Conservation (phyloP, 2,329 filamentous ascomycete species). For the Claviceps quebecensis region DNA sequence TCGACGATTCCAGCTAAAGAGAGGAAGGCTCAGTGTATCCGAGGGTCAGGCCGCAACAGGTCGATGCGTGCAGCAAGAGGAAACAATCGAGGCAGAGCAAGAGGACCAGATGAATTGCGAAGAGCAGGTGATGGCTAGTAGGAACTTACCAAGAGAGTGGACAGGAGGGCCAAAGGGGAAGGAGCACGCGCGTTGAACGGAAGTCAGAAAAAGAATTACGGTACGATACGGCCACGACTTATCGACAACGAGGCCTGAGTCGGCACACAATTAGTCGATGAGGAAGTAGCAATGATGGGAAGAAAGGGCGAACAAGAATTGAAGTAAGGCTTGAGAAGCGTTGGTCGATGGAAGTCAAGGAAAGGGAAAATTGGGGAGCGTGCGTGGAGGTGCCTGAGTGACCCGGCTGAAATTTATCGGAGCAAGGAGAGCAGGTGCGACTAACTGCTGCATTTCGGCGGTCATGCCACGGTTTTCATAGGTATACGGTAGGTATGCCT, state of each 20-base stretch:
- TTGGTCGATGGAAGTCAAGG: constrained; percentile 9
- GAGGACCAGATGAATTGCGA: neutral
- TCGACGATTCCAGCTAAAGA: neutral
- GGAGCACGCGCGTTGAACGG: constrained; percentile 21
- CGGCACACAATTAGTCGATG: constrained; percentile 10
- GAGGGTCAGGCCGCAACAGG: neutral
- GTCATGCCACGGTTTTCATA: too few relatives aligned
- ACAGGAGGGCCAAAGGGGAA: constrained; percentile 7
- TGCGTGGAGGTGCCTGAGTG: constrained; percentile 1
- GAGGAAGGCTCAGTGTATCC: neutral
- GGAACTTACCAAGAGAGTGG: constrained; percentile 11
- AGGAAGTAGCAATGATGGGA: constrained; percentile 26
- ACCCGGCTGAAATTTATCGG: constrained; percentile 3
- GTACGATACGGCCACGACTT: constrained; percentile 12
- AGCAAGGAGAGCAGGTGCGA: constrained; percentile 16
- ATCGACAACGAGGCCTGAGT: constrained; percentile 6
- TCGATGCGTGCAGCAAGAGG: neutral
- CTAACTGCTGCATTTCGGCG: constrained; percentile 7
- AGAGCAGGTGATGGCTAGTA: constrained; percentile 2
- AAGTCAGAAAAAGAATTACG: constrained; percentile 14
- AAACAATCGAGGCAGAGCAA: neutral
- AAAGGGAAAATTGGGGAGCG: constrained; percentile 14
- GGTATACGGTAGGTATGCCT: too few relatives aligned
- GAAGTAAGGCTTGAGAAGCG: constrained; percentile 7
- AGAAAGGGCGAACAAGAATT: constrained; percentile 10